A percentile compares a stretch with the other conserved stretches of the same genome.
Evolutionary conservation across 2,329 filamentous ascomycete species (phyloP).

Genomic region (Aspergillus fumigatiaffinis): DNA sequence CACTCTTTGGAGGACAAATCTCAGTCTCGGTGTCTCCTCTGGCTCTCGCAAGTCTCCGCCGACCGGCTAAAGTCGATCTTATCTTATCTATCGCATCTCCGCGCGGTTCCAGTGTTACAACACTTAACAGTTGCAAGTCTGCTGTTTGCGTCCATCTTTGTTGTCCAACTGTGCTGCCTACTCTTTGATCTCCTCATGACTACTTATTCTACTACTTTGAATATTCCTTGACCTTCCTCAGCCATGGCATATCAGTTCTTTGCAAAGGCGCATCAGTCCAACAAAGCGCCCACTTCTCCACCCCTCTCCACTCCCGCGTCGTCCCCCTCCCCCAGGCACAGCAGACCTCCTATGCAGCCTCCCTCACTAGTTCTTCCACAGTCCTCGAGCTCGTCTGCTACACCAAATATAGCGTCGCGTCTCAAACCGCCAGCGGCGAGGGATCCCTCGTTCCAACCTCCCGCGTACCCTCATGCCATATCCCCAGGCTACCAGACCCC

Average conservation of each 20-base stretch:
- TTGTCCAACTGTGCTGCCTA: not conserved
- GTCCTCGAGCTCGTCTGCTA: slow-evolving; percentile 15
- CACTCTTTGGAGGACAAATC: not conserved
- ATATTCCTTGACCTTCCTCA: not conserved
- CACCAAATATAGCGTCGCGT: slow-evolving; percentile 14
- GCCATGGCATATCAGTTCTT: slow-evolving; percentile 38
- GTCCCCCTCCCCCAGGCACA: slow-evolving; percentile 13
- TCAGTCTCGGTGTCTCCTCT: slow-evolving; percentile 9
- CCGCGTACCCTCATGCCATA: slow-evolving; percentile 27
- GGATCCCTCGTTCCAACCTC: slow-evolving; percentile 26
- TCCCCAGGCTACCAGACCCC: slow-evolving; percentile 28
- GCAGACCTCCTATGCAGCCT: slow-evolving; percentile 28
- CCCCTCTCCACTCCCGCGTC: slow-evolving; percentile 19
- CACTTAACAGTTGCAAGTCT: slow-evolving; percentile 2
- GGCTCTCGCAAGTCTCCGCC: slow-evolving; percentile 8
- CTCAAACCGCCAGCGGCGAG: slow-evolving; percentile 20
- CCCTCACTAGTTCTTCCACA: slow-evolving; percentile 26
- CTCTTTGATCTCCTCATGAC: not conserved
- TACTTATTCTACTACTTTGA: not conserved
- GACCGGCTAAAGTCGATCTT: slow-evolving; percentile 17
- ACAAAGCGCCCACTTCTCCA: slow-evolving; percentile 18
- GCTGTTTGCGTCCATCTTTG: slow-evolving; percentile 3
- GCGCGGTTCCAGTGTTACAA: slow-evolving; percentile 18
- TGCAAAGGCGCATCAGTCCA: slow-evolving; percentile 29
- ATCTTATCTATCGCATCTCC: slow-evolving; percentile 39